Evolutionary conservation across 2,329 filamentous ascomycete species (phyloP).

Genomic region (Neoscytalidium dimidiatum): DNA sequence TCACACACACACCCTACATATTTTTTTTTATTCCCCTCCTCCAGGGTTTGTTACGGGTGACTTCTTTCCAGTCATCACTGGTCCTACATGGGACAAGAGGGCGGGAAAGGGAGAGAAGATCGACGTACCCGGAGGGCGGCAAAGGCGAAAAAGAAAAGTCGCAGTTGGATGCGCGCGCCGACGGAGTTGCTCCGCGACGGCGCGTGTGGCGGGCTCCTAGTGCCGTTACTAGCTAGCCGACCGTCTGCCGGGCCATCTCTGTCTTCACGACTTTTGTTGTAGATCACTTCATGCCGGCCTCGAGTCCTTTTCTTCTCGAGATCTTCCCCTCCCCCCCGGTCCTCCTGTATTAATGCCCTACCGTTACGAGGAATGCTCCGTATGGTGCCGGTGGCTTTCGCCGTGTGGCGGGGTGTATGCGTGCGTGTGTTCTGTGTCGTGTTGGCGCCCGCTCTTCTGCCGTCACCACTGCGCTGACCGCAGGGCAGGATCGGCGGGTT

Average conservation of each 20-base stretch:
- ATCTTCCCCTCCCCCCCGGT: too few relatives aligned
- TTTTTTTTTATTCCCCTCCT: neutral
- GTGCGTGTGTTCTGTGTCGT: too few relatives aligned
- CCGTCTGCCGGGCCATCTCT: too few relatives aligned
- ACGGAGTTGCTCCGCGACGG: neutral
- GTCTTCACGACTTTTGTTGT: too few relatives aligned
- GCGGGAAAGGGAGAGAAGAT: neutral
- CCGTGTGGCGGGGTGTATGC: neutral
- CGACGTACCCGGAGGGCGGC: neutral
- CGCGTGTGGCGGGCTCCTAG: neutral
- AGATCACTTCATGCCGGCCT: neutral
- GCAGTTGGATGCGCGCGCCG: neutral
- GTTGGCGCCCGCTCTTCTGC: neutral
- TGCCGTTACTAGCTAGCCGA: too few relatives aligned
- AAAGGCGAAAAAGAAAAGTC: neutral
- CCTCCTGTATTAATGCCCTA: neutral
- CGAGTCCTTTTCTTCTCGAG: neutral
- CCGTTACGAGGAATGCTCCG: too few relatives aligned
- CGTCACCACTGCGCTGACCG: neutral
- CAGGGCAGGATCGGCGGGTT: neutral
- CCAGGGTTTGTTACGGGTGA: neutral
- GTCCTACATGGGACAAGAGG: neutral
- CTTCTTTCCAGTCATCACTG: too few relatives aligned
- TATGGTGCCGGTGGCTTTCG: neutral
- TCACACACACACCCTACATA: neutral